These are phyloP conservation scores for Boletus subparvulus DNA, from an alignment of 768 basidiomycete genomes.

Conservation along the genomic window DNA sequence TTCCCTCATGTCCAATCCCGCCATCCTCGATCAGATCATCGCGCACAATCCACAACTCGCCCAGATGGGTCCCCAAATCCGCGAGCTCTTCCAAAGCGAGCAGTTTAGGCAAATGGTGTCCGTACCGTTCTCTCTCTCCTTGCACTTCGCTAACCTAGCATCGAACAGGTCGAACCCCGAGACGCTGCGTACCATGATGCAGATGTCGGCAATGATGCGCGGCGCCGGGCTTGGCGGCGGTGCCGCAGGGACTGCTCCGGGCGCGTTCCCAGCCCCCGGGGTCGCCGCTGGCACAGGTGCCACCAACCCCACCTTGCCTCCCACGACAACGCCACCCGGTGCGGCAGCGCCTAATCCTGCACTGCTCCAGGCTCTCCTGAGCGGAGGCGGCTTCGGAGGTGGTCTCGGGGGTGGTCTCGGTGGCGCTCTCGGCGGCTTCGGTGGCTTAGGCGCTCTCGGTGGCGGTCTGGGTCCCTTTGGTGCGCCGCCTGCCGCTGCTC, in stretches of 20 bases:
- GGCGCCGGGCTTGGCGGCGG: conserved; percentile 40
- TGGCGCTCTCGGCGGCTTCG: conserved; percentile 27
- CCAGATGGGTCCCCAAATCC: conserved; percentile 75
- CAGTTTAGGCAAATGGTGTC: conserved; percentile 76
- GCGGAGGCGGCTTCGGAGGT: conserved; percentile 4
- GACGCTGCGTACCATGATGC: conserved; percentile 69
- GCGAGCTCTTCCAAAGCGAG: conserved; percentile 75
- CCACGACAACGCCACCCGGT: conserved; percentile 18
- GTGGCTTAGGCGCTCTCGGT: conserved; percentile 32
- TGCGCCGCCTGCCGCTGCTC: conserved; percentile 30
- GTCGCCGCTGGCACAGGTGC: conserved; percentile 19
- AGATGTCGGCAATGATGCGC: conserved; percentile 52
- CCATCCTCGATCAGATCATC: conserved; percentile 85
- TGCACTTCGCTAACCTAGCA: neutral
- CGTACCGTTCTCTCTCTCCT: conserved; percentile 20
- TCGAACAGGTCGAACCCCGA: conserved; percentile 69
- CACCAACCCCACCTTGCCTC: conserved; percentile 24
- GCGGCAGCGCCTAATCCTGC: conserved; percentile 40
- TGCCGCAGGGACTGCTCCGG: conserved; percentile 7
- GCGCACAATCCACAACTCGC: conserved; percentile 76
- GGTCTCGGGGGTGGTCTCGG: conserved; percentile 26
- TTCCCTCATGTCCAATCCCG: conserved; percentile 80
- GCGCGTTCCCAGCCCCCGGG: conserved; percentile 63
- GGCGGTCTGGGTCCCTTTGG: conserved; percentile 27
- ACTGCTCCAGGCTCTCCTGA: conserved; percentile 35